These are phyloP conservation scores for Coprinopsis sp. DNA, from an alignment of 768 basidiomycete species.

Conservation along the genomic window DNA sequence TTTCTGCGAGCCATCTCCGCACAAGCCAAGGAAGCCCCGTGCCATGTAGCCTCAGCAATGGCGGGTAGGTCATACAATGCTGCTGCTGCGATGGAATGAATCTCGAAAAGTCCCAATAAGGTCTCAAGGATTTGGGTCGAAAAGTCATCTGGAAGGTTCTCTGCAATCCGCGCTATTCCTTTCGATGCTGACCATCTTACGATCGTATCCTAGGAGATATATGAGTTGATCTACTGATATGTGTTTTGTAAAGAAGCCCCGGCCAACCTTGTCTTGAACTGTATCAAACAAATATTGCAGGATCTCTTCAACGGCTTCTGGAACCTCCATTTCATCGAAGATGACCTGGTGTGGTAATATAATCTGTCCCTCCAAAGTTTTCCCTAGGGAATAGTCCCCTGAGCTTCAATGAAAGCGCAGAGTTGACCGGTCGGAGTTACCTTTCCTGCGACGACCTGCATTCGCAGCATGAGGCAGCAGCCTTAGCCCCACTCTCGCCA, in stretches of 20 bases:
- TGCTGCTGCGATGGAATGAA: constrained; percentile 64
- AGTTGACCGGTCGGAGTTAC: constrained; percentile 9
- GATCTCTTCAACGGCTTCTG: constrained; percentile 71
- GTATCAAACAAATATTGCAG: constrained; percentile 68
- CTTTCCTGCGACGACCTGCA: constrained; percentile 38
- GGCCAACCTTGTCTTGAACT: constrained; percentile 76
- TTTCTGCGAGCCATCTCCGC: constrained; percentile 90
- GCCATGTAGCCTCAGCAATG: constrained; percentile 86
- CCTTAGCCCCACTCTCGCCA: constrained; percentile 60
- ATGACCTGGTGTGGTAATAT: neutral
- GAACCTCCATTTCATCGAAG: constrained; percentile 55
- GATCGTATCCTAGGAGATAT: constrained; percentile 69
- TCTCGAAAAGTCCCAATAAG: constrained; percentile 68
- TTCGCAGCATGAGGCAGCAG: constrained; percentile 48
- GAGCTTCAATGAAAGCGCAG: neutral
- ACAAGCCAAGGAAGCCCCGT: constrained; percentile 87
- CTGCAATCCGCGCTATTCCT: constrained; percentile 79
- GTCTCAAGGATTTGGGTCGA: constrained; percentile 79
- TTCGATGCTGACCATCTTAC: constrained; percentile 96
- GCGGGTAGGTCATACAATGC: constrained; percentile 68
- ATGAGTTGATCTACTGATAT: neutral
- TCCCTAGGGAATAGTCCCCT: constrained; percentile 2
- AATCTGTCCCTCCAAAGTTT: constrained; percentile 21
- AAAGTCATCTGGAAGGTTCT: constrained; percentile 73
- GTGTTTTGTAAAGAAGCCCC: neutral